phyloP scores from a whole-genome alignment of 139 green algal species.

The Volvox reticuliferus region DNA sequence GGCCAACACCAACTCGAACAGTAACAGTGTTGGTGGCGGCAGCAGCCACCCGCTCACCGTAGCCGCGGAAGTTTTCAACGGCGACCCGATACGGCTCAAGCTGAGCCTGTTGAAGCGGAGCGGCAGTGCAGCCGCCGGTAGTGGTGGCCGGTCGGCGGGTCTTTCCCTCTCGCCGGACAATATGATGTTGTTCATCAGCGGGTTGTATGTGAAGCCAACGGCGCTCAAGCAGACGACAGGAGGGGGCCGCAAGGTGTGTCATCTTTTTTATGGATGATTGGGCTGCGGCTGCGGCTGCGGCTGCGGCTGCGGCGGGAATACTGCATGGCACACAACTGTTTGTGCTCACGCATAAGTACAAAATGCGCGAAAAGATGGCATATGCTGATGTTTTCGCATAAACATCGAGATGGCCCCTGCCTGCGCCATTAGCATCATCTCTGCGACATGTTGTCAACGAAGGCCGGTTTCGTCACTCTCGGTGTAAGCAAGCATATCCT shows the following conservation, averaged over 20 bases:
- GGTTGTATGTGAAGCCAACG: background rate
- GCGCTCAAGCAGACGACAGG: background rate
- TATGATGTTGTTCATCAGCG: background rate
- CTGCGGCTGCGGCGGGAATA: background rate
- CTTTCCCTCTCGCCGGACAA: background rate
- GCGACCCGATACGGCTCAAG: background rate
- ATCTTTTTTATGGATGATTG: background rate
- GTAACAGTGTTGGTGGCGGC: background rate
- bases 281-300: background rate
- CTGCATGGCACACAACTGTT: too few species aligned
- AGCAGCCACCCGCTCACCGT: conserved; percentile 10
- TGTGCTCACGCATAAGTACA: too few species aligned
- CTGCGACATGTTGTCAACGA: too few species aligned
- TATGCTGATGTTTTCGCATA: too few species aligned
- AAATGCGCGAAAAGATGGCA: too few species aligned
- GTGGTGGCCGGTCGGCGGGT: background rate
- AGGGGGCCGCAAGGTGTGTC: background rate
- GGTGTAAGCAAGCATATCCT: too few species aligned
- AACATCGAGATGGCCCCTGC: too few species aligned
- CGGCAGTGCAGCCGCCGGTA: background rate
- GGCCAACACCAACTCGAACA: too few species aligned
- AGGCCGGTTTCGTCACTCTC: too few species aligned
- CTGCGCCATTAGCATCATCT: too few species aligned
- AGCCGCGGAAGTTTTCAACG: background rate
- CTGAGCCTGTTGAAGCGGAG: background rate